Percentiles rank a stretch among this genome's conserved stretches.
Evolutionary conservation across 208 protist species (phyloP).

Genomic region (Acanthamoeba castellanii): DNA sequence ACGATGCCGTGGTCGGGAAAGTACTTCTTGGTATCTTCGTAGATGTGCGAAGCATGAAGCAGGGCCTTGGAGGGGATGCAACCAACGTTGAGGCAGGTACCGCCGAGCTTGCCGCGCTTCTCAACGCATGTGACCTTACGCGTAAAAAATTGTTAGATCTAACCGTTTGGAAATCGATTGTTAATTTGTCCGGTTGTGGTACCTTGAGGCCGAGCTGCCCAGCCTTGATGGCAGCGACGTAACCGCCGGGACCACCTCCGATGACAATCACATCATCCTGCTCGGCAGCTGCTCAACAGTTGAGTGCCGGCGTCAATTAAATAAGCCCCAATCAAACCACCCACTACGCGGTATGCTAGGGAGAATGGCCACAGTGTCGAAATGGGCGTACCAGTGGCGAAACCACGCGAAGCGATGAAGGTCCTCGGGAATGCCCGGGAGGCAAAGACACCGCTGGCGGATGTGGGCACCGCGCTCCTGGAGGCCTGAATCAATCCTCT

Average conservation of each 20-base stretch:
- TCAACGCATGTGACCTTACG: slow-evolving; percentile 97
- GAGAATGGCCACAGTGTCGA: neutral
- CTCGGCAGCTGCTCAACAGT: slow-evolving; percentile 34
- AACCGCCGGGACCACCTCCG: slow-evolving; percentile 99
- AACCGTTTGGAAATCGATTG: too few species aligned
- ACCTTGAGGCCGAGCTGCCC: slow-evolving; percentile 98
- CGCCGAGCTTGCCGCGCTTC: slow-evolving; percentile 97
- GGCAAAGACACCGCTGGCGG: slow-evolving; percentile 5
- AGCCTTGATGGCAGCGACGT: slow-evolving; percentile 99
- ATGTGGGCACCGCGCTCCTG: neutral
- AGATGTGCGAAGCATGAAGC: slow-evolving; percentile 98
- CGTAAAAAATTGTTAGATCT: neutral
- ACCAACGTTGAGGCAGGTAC: slow-evolving; percentile 98
- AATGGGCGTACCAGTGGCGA: neutral
- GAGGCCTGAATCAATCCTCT: slow-evolving; percentile 8
- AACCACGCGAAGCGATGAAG: neutral
- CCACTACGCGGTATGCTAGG: neutral
- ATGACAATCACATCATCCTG: slow-evolving; percentile 98
- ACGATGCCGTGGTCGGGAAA: slow-evolving; percentile 95
- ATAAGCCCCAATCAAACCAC: neutral
- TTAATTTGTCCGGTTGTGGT: neutral
- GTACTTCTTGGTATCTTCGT: slow-evolving; percentile 96
- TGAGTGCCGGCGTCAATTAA: neutral
- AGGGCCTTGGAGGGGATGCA: slow-evolving; percentile 99
- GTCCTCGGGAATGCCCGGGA: neutral